These are phyloP conservation scores for Sporisorium reilianum DNA, from an alignment of 1,284 basidiomycete species.

Conservation along the genomic window DNA sequence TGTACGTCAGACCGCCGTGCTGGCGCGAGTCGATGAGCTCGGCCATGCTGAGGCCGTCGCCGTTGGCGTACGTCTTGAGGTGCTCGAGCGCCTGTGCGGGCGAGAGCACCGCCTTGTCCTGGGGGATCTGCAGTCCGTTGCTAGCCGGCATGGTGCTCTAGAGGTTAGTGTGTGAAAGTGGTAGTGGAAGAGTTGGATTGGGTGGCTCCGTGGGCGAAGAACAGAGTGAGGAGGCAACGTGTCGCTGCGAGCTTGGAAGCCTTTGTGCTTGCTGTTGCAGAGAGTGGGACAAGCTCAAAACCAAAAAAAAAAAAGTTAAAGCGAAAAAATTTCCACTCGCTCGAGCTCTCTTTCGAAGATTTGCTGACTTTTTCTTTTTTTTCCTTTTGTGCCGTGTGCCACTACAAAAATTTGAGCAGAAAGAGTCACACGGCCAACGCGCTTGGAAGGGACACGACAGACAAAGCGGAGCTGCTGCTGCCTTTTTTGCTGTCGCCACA, in stretches of 20 bases:
- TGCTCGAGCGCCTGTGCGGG: slow-evolving; percentile 58
- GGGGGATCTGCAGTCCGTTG: slow-evolving; percentile 42
- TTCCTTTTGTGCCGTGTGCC: background rate
- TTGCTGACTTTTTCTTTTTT: background rate
- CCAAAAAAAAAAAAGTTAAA: slow-evolving; percentile 15
- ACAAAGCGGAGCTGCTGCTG: background rate
- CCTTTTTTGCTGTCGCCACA: background rate
- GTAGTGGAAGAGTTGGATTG: slow-evolving; percentile 11
- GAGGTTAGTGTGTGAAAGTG: background rate
- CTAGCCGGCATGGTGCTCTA: slow-evolving; percentile 28
- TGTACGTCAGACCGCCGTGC: slow-evolving; percentile 96
- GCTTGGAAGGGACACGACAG: slow-evolving; percentile 6
- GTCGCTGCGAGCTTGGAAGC: background rate
- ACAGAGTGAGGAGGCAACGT: slow-evolving; percentile 28
- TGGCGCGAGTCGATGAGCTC: slow-evolving; percentile 90
- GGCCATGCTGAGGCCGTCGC: slow-evolving; percentile 86
- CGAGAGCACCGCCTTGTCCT: slow-evolving; percentile 51
- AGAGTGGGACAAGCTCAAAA: too few species aligned
- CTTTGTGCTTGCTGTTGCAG: too few species aligned
- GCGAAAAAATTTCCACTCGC: slow-evolving; percentile 15
- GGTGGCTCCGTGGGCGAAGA: slow-evolving; percentile 51
- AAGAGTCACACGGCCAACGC: slow-evolving; percentile 4
- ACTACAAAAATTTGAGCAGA: background rate
- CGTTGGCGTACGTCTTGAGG: slow-evolving; percentile 75
- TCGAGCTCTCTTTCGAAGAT: background rate